Percentiles rank a stretch among this genome's conserved stretches.
Evolutionary conservation across 2,329 filamentous ascomycete genomes (phyloP).

Genomic region (Coniochaeta hoffmannii): DNA sequence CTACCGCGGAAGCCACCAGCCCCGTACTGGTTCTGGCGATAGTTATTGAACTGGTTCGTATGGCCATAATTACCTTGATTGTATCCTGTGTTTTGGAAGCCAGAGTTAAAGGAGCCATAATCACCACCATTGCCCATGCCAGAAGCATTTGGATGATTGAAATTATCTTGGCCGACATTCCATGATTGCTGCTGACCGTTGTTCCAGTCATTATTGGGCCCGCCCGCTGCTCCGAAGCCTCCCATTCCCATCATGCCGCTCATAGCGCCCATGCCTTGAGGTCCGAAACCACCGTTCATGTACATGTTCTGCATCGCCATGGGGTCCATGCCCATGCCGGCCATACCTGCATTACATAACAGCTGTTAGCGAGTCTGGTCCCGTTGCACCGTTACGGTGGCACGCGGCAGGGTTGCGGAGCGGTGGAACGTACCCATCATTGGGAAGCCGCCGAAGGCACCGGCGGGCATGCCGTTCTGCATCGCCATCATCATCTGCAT

Average conservation of each 20-base stretch:
- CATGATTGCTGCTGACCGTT: constrained; percentile 61
- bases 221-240: constrained; percentile 60
- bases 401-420: not conserved
- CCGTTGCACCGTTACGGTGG: constrained; percentile 6
- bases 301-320: constrained; percentile 68
- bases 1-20: constrained; percentile 46
- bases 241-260: constrained; percentile 71
- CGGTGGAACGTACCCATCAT: constrained; percentile 75
- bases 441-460: constrained; percentile 51
- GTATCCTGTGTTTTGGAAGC: constrained; percentile 64
- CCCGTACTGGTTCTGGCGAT: constrained; percentile 58
- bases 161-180: constrained; percentile 84
- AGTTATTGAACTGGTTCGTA: constrained; percentile 72
- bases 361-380: constrained; percentile 21
- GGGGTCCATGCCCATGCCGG: constrained; percentile 78
- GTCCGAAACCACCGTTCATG: constrained; percentile 71
- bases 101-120: constrained; percentile 71
- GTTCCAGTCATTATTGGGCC: constrained; percentile 74
- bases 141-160: constrained; percentile 77
- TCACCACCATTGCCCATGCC: constrained; percentile 77
- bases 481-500: constrained; percentile 78
- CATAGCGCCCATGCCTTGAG: constrained; percentile 69
- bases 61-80: constrained; percentile 80
- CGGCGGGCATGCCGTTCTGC: constrained; percentile 58
- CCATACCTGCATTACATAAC: constrained; percentile 51